Evolutionary conservation across 805 yeast genomes (phyloP).

Genomic region (Candida odintsovae): DNA sequence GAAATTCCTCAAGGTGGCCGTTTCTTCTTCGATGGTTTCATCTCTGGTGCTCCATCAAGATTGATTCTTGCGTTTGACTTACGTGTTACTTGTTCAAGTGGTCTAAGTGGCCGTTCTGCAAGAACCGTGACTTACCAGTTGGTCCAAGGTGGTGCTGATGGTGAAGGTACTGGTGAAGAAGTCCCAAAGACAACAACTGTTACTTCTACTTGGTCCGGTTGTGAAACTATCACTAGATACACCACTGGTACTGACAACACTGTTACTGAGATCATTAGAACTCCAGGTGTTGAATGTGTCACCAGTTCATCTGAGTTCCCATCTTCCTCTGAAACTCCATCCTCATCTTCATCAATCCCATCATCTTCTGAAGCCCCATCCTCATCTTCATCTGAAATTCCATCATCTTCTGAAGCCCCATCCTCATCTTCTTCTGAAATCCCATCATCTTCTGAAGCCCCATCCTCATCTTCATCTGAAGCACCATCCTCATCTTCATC

Average conservation of each 20-base stretch:
- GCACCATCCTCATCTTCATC: not conserved
- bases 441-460: not conserved
- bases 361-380: not conserved
- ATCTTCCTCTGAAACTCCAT: not conserved
- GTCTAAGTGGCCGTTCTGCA: not conserved
- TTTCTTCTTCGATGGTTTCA: constrained; percentile 3
- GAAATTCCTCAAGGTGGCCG: constrained; percentile 6
- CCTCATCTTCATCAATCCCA: not conserved
- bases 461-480: not conserved
- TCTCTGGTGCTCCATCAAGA: not conserved
- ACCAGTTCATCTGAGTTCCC: not conserved
- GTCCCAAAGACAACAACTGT: constrained; percentile 5
- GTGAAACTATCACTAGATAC: constrained; percentile 5
- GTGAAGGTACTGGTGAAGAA: constrained; percentile 3
- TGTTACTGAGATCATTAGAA: constrained; percentile 7
- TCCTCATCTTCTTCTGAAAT: not conserved
- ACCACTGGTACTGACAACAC: constrained; percentile 6
- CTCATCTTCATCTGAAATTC: not conserved
- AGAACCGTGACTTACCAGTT: not conserved
- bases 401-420: not conserved
- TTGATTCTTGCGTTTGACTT: not conserved
- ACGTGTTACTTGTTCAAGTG: not conserved
- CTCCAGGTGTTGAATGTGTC: constrained; percentile 1
- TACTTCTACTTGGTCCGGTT: constrained; percentile 4
- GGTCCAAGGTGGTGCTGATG: constrained; percentile 6